Base-by-base conservation (phyloP, 495 filamentous ascomycete species). In the Pyrenopolyporus hunteri region DNA sequence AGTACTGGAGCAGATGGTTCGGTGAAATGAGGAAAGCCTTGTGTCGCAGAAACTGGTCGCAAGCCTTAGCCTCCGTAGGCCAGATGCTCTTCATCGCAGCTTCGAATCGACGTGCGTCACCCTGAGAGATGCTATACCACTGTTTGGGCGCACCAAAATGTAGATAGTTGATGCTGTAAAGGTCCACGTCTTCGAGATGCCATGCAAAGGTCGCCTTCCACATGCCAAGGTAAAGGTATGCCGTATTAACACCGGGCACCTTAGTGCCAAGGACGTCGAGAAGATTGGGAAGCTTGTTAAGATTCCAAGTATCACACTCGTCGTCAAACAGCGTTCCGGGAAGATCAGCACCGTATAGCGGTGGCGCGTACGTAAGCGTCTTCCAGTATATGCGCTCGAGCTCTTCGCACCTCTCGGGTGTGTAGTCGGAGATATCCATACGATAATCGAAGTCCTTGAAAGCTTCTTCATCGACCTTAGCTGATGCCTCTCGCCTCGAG, bases 161-260 rank as follows among this genome's bases (percentile, higher is more conserved):
- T 57, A 98, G 92, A 73, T 97, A 98, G 77, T 98, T 98, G 80
- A 98, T 98, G 76, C 93, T 97, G 82, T 98, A 98, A 1, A 98
- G 84, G 76, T 98, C 94, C 49, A 98, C 92, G 76, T 98, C 94
- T 69, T 98, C 94, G 32, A 98, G 78, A 83, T 98, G 94, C 94
- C 94, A 98, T 7, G 94, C 93, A 70, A 98, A 98, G 1, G 94
- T 97, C 14, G 94, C 94, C 69, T 97, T 98, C 94, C 94, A 98
- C 95, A 98, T 98, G 14, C 94, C 94, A 36, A 98, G 79, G 61
- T 98, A 98, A 8, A 98, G 82, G 72, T 98, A 98, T n/a, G 94
- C 93, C 3, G 95, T 98, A 69, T 98, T 98, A 58, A 98, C 94
- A 56, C 94, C 94, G 9, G 94, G 94, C 0, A 98, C 89, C 60